Evolutionary conservation across 208 protist species (phyloP).

Genomic region (Novymonas esmeraldas): DNA sequence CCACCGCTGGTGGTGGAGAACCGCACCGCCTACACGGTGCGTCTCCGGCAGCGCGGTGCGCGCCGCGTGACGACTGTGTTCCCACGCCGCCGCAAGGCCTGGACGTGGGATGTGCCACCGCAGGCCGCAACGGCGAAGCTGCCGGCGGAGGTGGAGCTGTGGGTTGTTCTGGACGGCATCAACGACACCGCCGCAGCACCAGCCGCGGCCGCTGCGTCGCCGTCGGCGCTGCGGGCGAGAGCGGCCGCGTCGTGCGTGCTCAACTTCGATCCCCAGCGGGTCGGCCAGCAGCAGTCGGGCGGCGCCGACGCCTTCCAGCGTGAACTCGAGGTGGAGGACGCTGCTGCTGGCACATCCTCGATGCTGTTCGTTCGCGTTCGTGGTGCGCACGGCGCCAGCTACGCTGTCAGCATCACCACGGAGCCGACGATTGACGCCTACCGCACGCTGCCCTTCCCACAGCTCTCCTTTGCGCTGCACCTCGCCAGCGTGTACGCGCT

Average conservation of each 20-base stretch:
- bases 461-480: slow-evolving; percentile 56
- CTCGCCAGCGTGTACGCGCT: slow-evolving; percentile 58
- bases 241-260: slow-evolving; percentile 28
- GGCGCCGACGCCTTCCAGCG: slow-evolving; percentile 25
- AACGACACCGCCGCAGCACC: too few relatives aligned
- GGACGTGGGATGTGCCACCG: slow-evolving; percentile 57
- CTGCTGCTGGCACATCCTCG: slow-evolving; percentile 15
- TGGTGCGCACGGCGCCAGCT: slow-evolving; percentile 58
- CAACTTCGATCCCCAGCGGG: slow-evolving; percentile 64
- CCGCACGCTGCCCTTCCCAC: slow-evolving; percentile 60
- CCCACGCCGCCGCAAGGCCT: slow-evolving; percentile 57
- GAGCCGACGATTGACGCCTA: slow-evolving; percentile 71
- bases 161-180: slow-evolving; percentile 5
- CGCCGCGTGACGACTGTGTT: slow-evolving; percentile 42
- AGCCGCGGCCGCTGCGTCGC: too few relatives aligned
- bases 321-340: slow-evolving; percentile 29
- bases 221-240: too few relatives aligned
- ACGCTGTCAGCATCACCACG: slow-evolving; percentile 74
- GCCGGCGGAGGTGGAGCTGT: slow-evolving; percentile 25
- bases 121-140: slow-evolving; percentile 7
- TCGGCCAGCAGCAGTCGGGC: slow-evolving; percentile 9
- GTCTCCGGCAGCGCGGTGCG: slow-evolving; percentile 47
- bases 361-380: slow-evolving; percentile 77
- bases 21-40: slow-evolving; percentile 57
- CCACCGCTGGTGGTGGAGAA: slow-evolving; percentile 82